Evolutionary conservation across 257 asterid species (phyloP), one percentile per base, ranked within the genome.

Genomic region (Capsicum chinense): DNA sequence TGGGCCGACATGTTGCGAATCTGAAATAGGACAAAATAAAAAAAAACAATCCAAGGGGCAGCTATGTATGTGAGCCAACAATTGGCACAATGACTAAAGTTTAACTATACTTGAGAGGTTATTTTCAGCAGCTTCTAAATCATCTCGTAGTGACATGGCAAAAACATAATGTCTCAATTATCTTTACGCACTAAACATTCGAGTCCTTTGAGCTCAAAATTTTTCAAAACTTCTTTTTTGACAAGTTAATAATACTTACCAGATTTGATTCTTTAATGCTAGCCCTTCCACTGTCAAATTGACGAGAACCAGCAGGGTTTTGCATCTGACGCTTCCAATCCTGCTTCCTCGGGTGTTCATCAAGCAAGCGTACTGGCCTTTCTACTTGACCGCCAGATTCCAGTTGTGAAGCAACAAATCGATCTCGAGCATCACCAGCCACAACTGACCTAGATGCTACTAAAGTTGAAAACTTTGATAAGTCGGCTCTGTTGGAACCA

Each of bases 361-460:
- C 92, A 50, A 87, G 90, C 19, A 91, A 89, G 39, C 87, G 88
- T 3, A 90, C 89, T 47, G 88, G 84, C 85, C 89, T 87, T 52
- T 85, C 90, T 37, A 59, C 81, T 89, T 87, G 91, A 82, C 82
- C 83, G 59, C 85, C 47, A 42, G 85, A 87, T 62, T 86, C 92
- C 47, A 59, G 37, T 16, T 81, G 90, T 47, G 90, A 79, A 57
- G 85, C 69, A 81, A 68, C 85, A 69, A 79, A 63, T 71, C 79
- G 87, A 19, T 86, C 89, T 79, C 86, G 86, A 17, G 88, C 83
- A 79, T 90, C 95, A 76, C 86, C 89, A 19, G 93, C 79, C 57
- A 92, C 82, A 83, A 89, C 58, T 68, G 90, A 87, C 86, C 92
- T 85, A n/a, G 95, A 88, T 63, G 92, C 88, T 52, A 86, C 88